phyloP scores from a whole-genome alignment of 148 eudicot genomes.

The Cornus controversa region DNA sequence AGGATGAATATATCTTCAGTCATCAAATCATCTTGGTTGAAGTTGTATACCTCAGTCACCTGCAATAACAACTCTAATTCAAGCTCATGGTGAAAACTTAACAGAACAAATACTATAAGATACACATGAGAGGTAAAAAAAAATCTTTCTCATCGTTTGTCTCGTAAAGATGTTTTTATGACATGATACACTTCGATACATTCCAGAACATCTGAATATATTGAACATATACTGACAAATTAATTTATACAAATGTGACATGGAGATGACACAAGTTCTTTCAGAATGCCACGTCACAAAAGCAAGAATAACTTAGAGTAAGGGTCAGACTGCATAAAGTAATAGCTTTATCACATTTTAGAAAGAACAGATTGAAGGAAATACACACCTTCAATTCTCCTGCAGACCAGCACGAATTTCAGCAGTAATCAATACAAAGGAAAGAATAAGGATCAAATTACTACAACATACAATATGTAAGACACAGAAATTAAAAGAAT shows the following conservation, averaged over 20 bases:
- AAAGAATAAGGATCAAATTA: conserved; percentile 30
- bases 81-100: conserved; percentile 10
- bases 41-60: conserved; percentile 83
- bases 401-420: conserved; percentile 32
- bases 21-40: conserved; percentile 91
- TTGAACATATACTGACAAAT: no score
- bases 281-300: not conserved
- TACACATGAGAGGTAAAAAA: not conserved
- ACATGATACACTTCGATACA: not conserved
- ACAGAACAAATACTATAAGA: not conserved
- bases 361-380: not conserved
- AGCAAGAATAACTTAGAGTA: not conserved
- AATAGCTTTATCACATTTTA: not conserved
- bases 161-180: not conserved
- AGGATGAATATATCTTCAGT: conserved; percentile 92
- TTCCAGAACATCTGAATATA: no score
- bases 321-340: not conserved
- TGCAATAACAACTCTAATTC: conserved; percentile 32
- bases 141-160: not conserved
- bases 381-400: conserved; percentile 80
- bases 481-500: conserved; percentile 6
- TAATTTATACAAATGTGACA: no score
- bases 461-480: conserved; percentile 4
- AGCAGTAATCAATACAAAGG: conserved; percentile 28
- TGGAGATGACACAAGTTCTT: no score